Percentiles rank a stretch among this genome's conserved stretches.
phyloP scores from a whole-genome alignment of 495 filamentous ascomycete species.

The Mytilinidion resinicola region DNA sequence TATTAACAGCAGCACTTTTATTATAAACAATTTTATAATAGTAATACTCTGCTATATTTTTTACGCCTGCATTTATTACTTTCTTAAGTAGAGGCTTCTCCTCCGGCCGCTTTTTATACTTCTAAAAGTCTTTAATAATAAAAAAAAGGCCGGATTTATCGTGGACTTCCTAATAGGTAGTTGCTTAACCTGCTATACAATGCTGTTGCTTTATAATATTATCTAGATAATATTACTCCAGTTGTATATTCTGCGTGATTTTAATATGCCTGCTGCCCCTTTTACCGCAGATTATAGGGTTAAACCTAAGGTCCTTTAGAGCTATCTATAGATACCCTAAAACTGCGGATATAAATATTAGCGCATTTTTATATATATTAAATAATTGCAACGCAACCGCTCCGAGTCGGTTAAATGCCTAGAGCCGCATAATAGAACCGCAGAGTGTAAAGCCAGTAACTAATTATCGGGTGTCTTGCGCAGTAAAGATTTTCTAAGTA shows the following conservation, averaged over 20 bases:
- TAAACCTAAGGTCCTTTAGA: not conserved
- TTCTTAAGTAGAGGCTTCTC: conserved; percentile 26
- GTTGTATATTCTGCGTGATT: no score
- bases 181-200: conserved; percentile 15
- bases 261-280: not conserved
- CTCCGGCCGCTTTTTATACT: conserved; percentile 3
- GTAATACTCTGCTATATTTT: conserved; percentile 35
- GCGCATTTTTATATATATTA: not conserved
- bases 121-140: conserved; percentile 25
- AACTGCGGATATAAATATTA: no score
- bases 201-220: conserved; percentile 1
- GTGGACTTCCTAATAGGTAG: conserved; percentile 17
- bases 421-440: conserved; percentile 22
- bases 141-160: conserved; percentile 6
- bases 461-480: conserved; percentile 20
- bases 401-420: conserved; percentile 11
- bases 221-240: not conserved
- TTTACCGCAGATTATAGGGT: not conserved
- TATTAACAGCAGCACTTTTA: conserved; percentile 23
- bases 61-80: no score
- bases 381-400: not conserved
- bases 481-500: no score
- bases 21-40: conserved; percentile 29
- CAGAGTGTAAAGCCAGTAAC: conserved; percentile 23
- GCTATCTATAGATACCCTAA: not conserved